A percentile compares a stretch with the other conserved stretches of the same genome.
Conservation (phyloP, 1,139 yeast species). For the Candida mesenterica region DNA sequence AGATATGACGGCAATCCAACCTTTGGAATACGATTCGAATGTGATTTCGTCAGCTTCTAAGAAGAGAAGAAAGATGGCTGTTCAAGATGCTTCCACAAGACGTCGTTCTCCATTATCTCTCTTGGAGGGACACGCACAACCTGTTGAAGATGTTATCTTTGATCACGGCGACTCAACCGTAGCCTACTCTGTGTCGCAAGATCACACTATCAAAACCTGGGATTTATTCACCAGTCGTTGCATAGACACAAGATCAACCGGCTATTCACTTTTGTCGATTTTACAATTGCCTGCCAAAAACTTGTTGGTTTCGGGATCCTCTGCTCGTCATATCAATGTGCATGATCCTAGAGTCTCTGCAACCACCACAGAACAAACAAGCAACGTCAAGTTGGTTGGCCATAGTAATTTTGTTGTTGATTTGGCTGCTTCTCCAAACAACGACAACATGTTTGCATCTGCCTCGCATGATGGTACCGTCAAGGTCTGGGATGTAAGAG, state of each 20-base stretch:
- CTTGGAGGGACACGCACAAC: constrained; percentile 77
- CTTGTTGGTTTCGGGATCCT: constrained; percentile 86
- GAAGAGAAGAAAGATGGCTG: constrained; percentile 81
- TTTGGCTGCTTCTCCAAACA: constrained; percentile 69
- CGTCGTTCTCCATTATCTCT: constrained; percentile 79
- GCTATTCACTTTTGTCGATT: constrained; percentile 79
- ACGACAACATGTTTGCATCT: constrained; percentile 78
- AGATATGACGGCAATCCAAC: constrained; percentile 76
- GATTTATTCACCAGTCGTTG: constrained; percentile 82
- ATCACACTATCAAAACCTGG: constrained; percentile 95
- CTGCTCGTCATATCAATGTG: constrained; percentile 90
- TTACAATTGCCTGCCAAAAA: constrained; percentile 63
- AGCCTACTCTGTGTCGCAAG: constrained; percentile 92
- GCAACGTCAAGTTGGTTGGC: constrained; percentile 72
- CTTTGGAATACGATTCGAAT: constrained; percentile 50
- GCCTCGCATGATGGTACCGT: constrained; percentile 96
- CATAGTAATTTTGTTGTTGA: constrained; percentile 90
- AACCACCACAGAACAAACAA: constrained; percentile 40
- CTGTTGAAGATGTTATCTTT: constrained; percentile 82
- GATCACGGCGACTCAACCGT: constrained; percentile 73
- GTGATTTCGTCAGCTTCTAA: constrained; percentile 76
- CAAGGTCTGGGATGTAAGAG: constrained; percentile 93
- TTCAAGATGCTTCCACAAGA: constrained; percentile 72
- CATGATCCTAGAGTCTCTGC: constrained; percentile 76
- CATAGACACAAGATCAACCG: constrained; percentile 85